A percentile compares a stretch with the other conserved stretches of the same genome.
Evolutionary conservation across 805 yeast genomes (phyloP).

Genomic region (Myxozyma monticola): DNA sequence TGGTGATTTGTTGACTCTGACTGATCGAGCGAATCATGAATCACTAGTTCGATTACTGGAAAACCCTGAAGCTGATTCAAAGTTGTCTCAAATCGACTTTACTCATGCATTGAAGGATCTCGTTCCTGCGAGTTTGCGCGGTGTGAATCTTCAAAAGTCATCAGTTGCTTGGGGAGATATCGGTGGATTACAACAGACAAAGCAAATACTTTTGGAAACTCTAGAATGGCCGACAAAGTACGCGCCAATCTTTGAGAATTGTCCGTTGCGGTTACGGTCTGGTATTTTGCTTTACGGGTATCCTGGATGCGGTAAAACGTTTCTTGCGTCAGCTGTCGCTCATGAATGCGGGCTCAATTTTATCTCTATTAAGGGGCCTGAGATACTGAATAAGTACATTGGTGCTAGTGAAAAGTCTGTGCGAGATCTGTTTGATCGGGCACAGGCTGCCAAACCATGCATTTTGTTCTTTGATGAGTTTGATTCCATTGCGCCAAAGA

Average conservation of each 20-base stretch:
- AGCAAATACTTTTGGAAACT: conserved; percentile 75
- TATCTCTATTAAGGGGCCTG: conserved; percentile 96
- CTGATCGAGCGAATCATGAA: conserved; percentile 56
- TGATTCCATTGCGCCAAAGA: conserved; percentile 94
- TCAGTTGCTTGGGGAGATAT: conserved; percentile 79
- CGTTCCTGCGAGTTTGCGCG: conserved; percentile 79
- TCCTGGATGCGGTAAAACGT: conserved; percentile 97
- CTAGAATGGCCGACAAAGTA: conserved; percentile 97
- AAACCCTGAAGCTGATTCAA: conserved; percentile 5
- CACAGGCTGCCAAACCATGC: conserved; percentile 93
- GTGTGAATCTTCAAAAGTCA: conserved; percentile 81
- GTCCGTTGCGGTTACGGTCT: conserved; percentile 83
- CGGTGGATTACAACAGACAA: conserved; percentile 82
- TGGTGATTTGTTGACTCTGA: conserved; percentile 68
- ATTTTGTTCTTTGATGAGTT: conserved; percentile 91
- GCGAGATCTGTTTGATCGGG: conserved; percentile 88
- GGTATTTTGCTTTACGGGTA: conserved; percentile 91
- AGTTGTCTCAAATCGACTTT: conserved; percentile 45
- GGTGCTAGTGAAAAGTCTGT: conserved; percentile 97
- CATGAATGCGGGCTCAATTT: conserved; percentile 91
- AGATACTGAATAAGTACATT: conserved; percentile 88
- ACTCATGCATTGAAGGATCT: conserved; percentile 62
- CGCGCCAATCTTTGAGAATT: conserved; percentile 88
- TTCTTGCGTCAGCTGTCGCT: conserved; percentile 90
- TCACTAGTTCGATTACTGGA: conserved; percentile 33